Percentiles rank a stretch among this genome's conserved stretches.
Evolutionary conservation across 495 filamentous ascomycete species (phyloP).

Genomic region (Cetradonia linearis): DNA sequence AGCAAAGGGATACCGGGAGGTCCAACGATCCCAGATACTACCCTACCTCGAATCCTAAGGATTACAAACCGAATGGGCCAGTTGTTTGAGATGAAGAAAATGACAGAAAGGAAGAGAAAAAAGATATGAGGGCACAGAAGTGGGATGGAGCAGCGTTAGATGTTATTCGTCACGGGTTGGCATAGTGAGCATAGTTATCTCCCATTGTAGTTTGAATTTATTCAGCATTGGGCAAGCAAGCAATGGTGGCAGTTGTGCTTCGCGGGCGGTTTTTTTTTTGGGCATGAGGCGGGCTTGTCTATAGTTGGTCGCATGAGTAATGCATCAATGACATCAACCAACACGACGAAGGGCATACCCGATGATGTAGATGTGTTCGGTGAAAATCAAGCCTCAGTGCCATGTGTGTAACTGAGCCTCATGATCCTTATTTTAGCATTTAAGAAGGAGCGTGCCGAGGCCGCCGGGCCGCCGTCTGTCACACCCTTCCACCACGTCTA

Average conservation of each 20-base stretch:
- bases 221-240: background rate
- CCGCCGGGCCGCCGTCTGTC: no score
- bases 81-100: background rate
- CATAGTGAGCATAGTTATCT: background rate
- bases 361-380: no score
- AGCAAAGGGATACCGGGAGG: background rate
- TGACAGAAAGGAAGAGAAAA: background rate
- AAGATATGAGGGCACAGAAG: background rate
- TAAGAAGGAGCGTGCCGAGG: no score
- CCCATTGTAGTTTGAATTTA: background rate
- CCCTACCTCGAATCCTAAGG: no score
- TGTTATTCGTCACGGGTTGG: background rate
- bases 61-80: no score
- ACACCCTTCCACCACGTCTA: no score
- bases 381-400: background rate
- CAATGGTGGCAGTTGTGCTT: background rate
- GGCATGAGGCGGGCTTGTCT: background rate
- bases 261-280: background rate
- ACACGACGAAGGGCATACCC: background rate
- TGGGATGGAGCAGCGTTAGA: background rate
- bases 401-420: background rate
- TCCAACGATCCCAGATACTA: background rate
- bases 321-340: background rate
- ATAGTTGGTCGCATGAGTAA: background rate
- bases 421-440: no score